Evolutionary conservation across 306 rosid genomes (phyloP).

Genomic region (Erythrophleum fordii): DNA sequence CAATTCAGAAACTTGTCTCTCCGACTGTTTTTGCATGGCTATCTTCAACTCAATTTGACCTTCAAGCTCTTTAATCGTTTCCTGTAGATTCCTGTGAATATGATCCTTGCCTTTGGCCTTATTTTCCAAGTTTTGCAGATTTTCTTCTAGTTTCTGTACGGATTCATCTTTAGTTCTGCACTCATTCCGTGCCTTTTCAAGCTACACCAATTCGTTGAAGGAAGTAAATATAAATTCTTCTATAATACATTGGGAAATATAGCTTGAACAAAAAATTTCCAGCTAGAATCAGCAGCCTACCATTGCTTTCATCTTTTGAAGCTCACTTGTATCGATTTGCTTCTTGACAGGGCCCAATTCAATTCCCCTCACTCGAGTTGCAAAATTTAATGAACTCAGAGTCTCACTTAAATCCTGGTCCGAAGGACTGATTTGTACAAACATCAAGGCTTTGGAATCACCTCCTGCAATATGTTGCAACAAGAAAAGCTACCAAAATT

Average conservation of each 20-base stretch:
- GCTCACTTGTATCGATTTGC: conserved; percentile 80
- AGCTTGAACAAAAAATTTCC: not conserved
- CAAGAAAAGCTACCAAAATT: conserved; percentile 4
- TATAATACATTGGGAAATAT: conserved; percentile 4
- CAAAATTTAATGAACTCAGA: conserved; percentile 81
- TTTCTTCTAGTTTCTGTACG: conserved; percentile 77
- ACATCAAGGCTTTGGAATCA: conserved; percentile 85
- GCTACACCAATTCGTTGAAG: conserved; percentile 51
- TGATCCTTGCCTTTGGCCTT: conserved; percentile 82
- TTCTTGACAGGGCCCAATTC: conserved; percentile 87
- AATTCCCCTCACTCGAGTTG: conserved; percentile 85
- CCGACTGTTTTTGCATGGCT: conserved; percentile 66
- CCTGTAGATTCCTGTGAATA: conserved; percentile 62
- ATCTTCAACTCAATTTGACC: conserved; percentile 70
- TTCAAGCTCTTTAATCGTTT: conserved; percentile 83
- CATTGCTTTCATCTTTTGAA: conserved; percentile 74
- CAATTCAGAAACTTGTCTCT: conserved; percentile 72
- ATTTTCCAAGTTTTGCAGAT: conserved; percentile 68
- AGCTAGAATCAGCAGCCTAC: conserved; percentile 48
- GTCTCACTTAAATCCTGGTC: conserved; percentile 87
- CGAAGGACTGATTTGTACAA: conserved; percentile 92
- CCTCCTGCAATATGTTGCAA: conserved; percentile 65
- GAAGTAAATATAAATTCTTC: not conserved
- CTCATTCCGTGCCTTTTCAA: conserved; percentile 78
- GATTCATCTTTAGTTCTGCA: conserved; percentile 77